A percentile compares a stretch with the other conserved stretches of the same genome.
phyloP scores from a whole-genome alignment of 2,329 filamentous ascomycete genomes.

The Pseudopithomyces chartarum region DNA sequence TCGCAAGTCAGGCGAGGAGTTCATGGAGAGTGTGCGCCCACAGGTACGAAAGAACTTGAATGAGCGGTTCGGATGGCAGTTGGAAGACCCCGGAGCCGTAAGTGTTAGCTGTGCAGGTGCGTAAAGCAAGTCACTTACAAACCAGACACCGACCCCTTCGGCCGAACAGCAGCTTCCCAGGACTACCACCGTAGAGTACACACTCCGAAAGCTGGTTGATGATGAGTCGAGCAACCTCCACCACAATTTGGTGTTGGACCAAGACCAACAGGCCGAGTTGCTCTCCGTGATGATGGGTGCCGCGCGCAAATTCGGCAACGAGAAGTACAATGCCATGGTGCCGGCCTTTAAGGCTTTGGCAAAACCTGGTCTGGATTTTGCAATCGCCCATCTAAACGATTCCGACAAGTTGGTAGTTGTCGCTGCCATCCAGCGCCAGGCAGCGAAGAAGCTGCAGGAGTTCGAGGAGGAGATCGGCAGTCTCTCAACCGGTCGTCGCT shows the following conservation, averaged over 20 bases:
- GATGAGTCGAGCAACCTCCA: background rate
- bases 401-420: conserved; percentile 12
- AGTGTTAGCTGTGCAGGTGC: too few relatives aligned
- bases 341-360: conserved; percentile 1
- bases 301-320: conserved; percentile 19
- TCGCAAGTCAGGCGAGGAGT: conserved; percentile 9
- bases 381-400: conserved; percentile 17
- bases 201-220: conserved; percentile 8
- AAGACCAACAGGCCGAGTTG: conserved; percentile 22
- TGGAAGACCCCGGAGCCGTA: background rate
- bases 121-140: too few relatives aligned
- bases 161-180: too few relatives aligned
- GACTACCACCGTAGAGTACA: background rate
- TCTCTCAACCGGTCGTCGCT: background rate
- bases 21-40: conserved; percentile 8
- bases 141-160: background rate
- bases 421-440: conserved; percentile 5
- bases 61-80: background rate
- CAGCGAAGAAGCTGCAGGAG: conserved; percentile 1
- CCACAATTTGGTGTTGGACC: background rate
- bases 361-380: conserved; percentile 17
- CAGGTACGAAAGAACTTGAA: conserved; percentile 11
- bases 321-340: conserved; percentile 7
- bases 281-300: conserved; percentile 10
- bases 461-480: background rate